A percentile compares a stretch with the other conserved stretches of the same genome.
These are phyloP conservation scores for Trichoderma asperellum DNA, from an alignment of 2,329 filamentous ascomycete species.

Conservation along the genomic window DNA sequence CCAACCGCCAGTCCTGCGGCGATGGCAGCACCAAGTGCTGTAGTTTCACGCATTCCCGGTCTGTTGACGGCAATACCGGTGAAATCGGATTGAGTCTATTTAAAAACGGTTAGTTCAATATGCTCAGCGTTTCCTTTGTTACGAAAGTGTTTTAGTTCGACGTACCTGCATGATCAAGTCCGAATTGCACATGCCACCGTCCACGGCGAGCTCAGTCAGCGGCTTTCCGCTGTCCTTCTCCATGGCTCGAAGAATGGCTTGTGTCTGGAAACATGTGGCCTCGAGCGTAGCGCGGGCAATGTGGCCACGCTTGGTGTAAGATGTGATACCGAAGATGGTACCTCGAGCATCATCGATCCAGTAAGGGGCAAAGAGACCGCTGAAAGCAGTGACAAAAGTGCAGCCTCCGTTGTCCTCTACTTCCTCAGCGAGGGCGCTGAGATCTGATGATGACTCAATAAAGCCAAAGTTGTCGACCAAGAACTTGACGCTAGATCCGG, in stretches of 20 bases:
- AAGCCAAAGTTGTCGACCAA: conserved; percentile 61
- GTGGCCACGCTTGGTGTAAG: conserved; percentile 75
- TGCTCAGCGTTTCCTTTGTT: not conserved
- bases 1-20: conserved; percentile 78
- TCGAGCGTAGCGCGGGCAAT: conserved; percentile 80
- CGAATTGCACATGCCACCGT: conserved; percentile 81
- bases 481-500: conserved; percentile 76
- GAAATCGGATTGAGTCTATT: conserved; percentile 74
- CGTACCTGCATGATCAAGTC: conserved; percentile 74
- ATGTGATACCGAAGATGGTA: conserved; percentile 78
- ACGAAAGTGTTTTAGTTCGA: conserved; percentile 5
- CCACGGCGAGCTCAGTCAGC: conserved; percentile 75
- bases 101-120: conserved; percentile 14
- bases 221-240: conserved; percentile 76
- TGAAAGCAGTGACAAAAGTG: conserved; percentile 79
- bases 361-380: conserved; percentile 79
- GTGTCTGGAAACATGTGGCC: conserved; percentile 82
- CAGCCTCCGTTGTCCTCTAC: conserved; percentile 72
- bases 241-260: conserved; percentile 81
- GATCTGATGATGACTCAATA: conserved; percentile 53
- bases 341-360: conserved; percentile 84
- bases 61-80: conserved; percentile 79
- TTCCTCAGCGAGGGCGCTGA: conserved; percentile 52
- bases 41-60: conserved; percentile 82
- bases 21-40: conserved; percentile 78